Base-by-base conservation (phyloP, 2,329 filamentous ascomycete genomes). In the Cercospora beticola region DNA sequence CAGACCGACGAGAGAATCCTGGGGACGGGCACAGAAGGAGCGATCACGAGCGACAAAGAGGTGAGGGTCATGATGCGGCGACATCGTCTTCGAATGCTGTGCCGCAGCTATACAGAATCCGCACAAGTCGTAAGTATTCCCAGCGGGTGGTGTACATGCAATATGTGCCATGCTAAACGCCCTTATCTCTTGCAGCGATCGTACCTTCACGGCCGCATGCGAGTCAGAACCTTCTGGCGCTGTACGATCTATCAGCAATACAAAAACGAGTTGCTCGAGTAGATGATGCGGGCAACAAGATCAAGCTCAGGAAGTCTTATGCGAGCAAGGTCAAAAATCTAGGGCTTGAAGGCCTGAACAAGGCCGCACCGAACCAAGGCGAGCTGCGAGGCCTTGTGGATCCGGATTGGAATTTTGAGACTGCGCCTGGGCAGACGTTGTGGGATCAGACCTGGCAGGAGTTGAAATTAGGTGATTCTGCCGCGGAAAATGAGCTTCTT, bases 271-370 rank as follows among this genome's bases (percentile, higher is more conserved):
- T 90, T 70, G 86, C 85, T 68, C 82, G 88, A 64, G 83, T 81
- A 61, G 86, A 90, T 76, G 86, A 87, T 16, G 89, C 87, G n/a
- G 87, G 87, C 69, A 87, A 89, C 75, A 90, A 90, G 80, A 85
- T 89, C 78, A 86, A 87, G 76, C 81, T 90, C 52, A 82, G 88
- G 46, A 86, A 86, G 73, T 85, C 83, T 36, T 86, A 86, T 73
- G 84, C 85, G 73, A 82, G 82, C 60, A 84, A 86, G 71, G 82
- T 85, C 68, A 85, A 85, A 73, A 77, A 77, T 46, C 76, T 86
- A 67, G 79, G 80, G 54, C 79, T 85, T 16, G 80, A 82, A 28
- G 85, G 85, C 59, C 82, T 82, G 70, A 82, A 83, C 67, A 85
- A 85, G 74, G 78, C 83, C 16, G 36, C 65, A n/a, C 75, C 78